Base-by-base conservation (phyloP, 306 rosid species). In the Pterocarpus santalinus region DNA sequence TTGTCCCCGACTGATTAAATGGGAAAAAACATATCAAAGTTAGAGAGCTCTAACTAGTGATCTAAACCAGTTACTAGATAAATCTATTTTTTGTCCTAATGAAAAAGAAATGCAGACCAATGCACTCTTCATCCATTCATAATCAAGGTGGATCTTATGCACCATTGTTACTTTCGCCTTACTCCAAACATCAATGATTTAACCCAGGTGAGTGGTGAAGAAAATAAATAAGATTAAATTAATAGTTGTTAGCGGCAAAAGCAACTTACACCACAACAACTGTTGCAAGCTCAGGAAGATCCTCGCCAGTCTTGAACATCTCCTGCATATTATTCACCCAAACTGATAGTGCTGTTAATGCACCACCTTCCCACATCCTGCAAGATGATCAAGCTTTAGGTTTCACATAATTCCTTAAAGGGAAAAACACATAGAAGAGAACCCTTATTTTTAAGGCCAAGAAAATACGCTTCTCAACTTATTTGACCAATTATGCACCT, bases 361-460 rank as follows among this genome's bases (percentile, higher is more conserved):
- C 97, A 78, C 93, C 92, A 55, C 97, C 99, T 87, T 96, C 97
- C 85, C 92, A 93, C 97, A 93, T 88, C 89, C 99, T 93, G 90
- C 83, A 85, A 77, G 80, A 80, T 58, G 66, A 77, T 65, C 64
- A 72, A 77, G 73, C 14, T 53, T 69, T 72, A 77, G 70, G 86
- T 47, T 75, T 78, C 49, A 69, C 49, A 76, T 53, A n/a, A 67
- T 55, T 64, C 35, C 51, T 78, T 34, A 36, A 52, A 57, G 15
- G 12, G 22, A 62, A 66, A 79, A 83, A 47, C 15, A 33, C 69
- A 51, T 41, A 77, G 53, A 71, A 30, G 58, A 55, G 32, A 7
- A 17, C 12, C 41, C 15, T 8, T 38, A 49, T 49, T 49, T 82
- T 53, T 30, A 47, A 71, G 63, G 69, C 64, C 64, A 65, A 64